phyloP scores from a whole-genome alignment of 257 asterid genomes.

The Petrea volubilis region DNA sequence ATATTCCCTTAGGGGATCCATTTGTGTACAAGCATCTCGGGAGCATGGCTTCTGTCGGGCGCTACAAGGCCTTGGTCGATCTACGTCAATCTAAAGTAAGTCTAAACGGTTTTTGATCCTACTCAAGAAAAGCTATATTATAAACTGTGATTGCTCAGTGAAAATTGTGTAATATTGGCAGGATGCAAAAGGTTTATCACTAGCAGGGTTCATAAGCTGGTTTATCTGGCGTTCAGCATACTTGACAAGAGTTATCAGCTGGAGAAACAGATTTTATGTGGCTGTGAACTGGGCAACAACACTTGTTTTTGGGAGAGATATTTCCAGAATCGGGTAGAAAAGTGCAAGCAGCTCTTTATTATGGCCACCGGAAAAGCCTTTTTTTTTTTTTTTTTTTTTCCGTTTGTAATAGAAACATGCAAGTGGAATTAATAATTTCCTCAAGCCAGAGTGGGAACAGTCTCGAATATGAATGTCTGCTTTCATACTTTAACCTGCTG shows the following conservation, averaged over 20 bases:
- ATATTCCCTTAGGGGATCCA: constrained; percentile 68
- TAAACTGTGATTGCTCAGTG: too few relatives aligned
- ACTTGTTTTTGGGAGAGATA: constrained; percentile 82
- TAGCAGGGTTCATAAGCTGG: constrained; percentile 84
- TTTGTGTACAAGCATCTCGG: constrained; percentile 83
- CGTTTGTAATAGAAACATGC: background rate
- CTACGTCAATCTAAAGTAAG: constrained; percentile 79
- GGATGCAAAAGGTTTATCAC: constrained; percentile 64
- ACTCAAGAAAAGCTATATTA: too few relatives aligned
- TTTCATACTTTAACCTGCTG: background rate
- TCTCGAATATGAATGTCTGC: too few relatives aligned
- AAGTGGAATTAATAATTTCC: background rate
- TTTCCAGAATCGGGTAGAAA: constrained; percentile 53
- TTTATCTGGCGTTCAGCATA: constrained; percentile 88
- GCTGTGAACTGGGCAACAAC: constrained; percentile 92
- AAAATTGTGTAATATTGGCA: constrained; percentile 38
- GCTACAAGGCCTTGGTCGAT: constrained; percentile 91
- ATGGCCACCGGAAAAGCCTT: background rate
- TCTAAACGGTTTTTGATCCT: too few relatives aligned
- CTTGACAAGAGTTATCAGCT: constrained; percentile 77
- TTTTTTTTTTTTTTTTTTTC: background rate
- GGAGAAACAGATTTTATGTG: constrained; percentile 92
- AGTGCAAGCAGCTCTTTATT: background rate
- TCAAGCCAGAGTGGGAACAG: background rate
- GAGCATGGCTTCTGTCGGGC: constrained; percentile 94